These are phyloP conservation scores for Penicillium lividum DNA, from an alignment of 495 filamentous ascomycete species.

Conservation along the genomic window DNA sequence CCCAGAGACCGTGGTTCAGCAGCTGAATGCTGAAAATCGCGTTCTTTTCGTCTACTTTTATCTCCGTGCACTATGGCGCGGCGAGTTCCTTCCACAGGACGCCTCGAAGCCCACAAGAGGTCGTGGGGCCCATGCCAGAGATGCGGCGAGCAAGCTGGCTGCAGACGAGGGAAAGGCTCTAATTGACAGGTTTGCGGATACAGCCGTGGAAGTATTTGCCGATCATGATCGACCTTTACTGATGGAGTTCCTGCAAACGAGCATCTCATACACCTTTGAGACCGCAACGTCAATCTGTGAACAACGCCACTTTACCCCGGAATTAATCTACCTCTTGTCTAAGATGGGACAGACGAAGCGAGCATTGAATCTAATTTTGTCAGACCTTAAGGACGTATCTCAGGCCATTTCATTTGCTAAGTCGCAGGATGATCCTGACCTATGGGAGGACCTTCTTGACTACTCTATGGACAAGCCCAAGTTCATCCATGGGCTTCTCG, in stretches of 20 bases:
- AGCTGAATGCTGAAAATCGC: conserved; percentile 58
- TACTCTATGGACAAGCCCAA: conserved; percentile 95
- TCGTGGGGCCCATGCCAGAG: conserved; percentile 38
- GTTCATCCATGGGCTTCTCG: conserved; percentile 89
- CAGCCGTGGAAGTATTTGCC: conserved; percentile 82
- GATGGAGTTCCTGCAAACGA: conserved; percentile 82
- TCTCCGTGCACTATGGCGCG: conserved; percentile 79
- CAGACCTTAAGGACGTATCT: conserved; percentile 80
- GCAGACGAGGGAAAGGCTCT: conserved; percentile 69
- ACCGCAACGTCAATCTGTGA: conserved; percentile 78
- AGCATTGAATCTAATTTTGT: conserved; percentile 87
- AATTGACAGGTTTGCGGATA: conserved; percentile 81
- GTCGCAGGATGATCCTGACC: conserved; percentile 81
- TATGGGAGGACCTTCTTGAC: conserved; percentile 93
- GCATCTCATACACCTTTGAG: conserved; percentile 80
- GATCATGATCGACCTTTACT: conserved; percentile 75
- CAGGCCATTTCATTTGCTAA: conserved; percentile 94
- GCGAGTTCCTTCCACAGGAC: conserved; percentile 53
- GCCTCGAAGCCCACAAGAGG: conserved; percentile 41
- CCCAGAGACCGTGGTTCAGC: conserved; percentile 72
- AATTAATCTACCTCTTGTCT: conserved; percentile 89
- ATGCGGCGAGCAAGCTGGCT: conserved; percentile 47
- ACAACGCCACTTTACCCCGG: conserved; percentile 71
- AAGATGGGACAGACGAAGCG: conserved; percentile 92
- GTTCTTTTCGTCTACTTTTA: conserved; percentile 89